A percentile compares a stretch with the other conserved stretches of the same genome.
These are phyloP conservation scores for Hawksworthiomyces lignivorus DNA, from an alignment of 2,329 filamentous ascomycete species.

Conservation along the genomic window DNA sequence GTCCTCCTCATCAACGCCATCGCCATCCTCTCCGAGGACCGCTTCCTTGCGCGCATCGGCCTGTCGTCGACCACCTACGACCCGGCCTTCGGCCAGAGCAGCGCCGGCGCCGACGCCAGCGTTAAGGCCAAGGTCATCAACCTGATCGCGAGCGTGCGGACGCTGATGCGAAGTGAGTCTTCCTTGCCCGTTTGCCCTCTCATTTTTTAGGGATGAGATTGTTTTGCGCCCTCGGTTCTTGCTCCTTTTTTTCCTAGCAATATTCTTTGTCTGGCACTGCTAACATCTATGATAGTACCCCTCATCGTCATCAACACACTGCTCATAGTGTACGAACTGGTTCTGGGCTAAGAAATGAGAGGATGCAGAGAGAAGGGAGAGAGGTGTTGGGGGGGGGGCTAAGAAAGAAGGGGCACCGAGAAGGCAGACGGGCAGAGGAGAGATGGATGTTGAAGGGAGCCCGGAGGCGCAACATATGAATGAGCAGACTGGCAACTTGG, in stretches of 20 bases:
- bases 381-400: background rate
- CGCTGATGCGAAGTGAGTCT: conserved; percentile 80
- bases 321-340: conserved; percentile 75
- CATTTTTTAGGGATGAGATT: too few relatives aligned
- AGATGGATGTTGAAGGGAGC: background rate
- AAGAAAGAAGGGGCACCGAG: background rate
- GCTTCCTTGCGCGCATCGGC: conserved; percentile 84
- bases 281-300: conserved; percentile 52
- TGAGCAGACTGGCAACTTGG: too few relatives aligned
- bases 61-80: conserved; percentile 66
- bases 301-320: conserved; percentile 75
- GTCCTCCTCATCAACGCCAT: conserved; percentile 90
- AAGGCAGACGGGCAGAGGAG: background rate
- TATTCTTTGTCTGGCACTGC: background rate
- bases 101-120: conserved; percentile 54
- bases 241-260: too few relatives aligned
- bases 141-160: conserved; percentile 82
- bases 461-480: too few relatives aligned
- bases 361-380: background rate
- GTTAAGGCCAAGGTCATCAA: conserved; percentile 84
- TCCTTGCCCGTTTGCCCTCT: background rate
- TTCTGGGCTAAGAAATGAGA: conserved; percentile 51
- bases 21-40: conserved; percentile 88
- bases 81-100: conserved; percentile 62
- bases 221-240: conserved; percentile 1